Conservation (phyloP, 129 eudicot genomes). For the Artemisia argyi region DNA sequence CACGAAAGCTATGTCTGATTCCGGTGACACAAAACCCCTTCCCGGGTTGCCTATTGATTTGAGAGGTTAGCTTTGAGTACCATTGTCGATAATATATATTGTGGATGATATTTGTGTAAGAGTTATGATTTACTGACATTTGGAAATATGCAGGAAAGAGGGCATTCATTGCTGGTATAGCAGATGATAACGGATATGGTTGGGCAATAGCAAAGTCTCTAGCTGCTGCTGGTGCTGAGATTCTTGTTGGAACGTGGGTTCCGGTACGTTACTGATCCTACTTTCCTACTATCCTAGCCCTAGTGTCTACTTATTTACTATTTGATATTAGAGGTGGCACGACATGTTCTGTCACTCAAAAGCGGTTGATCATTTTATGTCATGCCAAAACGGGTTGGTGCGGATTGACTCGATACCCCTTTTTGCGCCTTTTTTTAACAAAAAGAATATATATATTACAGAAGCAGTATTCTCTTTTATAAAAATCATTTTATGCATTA, state of each 20-base stretch:
- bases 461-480: too few relatives aligned
- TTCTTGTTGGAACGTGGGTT: conserved; percentile 97
- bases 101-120: neutral
- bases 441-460: neutral
- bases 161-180: conserved; percentile 93
- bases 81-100: neutral
- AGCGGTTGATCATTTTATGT: neutral
- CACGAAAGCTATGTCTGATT: conserved; percentile 12
- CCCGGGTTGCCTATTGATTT: conserved; percentile 16
- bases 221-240: conserved; percentile 97
- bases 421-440: neutral
- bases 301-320: neutral
- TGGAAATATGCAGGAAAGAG: conserved; percentile 62
- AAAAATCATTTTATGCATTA: too few relatives aligned
- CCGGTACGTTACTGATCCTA: conserved; percentile 32
- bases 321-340: neutral
- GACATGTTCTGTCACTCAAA: neutral
- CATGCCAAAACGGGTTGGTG: neutral
- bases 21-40: conserved; percentile 12
- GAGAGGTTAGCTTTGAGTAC: conserved; percentile 11
- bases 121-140: neutral
- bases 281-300: neutral
- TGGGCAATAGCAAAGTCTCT: conserved; percentile 97
- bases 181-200: conserved; percentile 97
- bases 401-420: neutral